Evolutionary conservation across 2,329 filamentous ascomycete species (phyloP), one percentile per base, ranked within the genome.

Genomic region (Cladosporium sp.): DNA sequence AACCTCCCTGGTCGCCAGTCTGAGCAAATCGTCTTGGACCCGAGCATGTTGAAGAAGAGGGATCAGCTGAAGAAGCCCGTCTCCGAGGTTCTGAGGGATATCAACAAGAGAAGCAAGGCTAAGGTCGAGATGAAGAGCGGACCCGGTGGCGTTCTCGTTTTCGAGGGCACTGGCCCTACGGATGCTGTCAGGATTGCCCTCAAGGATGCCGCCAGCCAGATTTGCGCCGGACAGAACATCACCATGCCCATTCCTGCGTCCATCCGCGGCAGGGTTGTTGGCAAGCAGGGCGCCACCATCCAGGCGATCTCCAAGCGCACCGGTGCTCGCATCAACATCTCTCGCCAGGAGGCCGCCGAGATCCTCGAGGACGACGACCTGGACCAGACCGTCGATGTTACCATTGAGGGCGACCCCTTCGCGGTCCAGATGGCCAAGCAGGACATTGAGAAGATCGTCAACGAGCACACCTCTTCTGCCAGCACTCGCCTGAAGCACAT

Each of bases 71-170:
- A 87, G 77, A 88, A 88, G 59, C 88, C 92, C 7, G 77, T 96
- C 45, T 76, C 82, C 27, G 92, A 97, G 58, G 84, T 93, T 57
- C 75, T 96, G 64, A 87, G 88, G 66, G 90, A 96, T 57, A 88
- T 97, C 71, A 96, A 95, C 72, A 88, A 86, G 71, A 88, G 86
- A 65, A 95, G 88, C 53, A 90, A 92, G 66, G 90, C 91, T 52
- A 88, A 83, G 59, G 82, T 98, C 58, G 84, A 86, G 59, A 85
- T 91, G 77, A 81, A 81, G 52, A 79, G 81, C 53, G 82, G 84
- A n/a, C 79, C 83, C 55, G 84, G 81, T 56, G 88, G 86, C 18
- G 79, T 80, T 32, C 77, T 90, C 59, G 83, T 85, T 59, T 94
- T 98, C 64, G 87, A 92, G 68, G 90, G 89, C 41, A 85, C 83